phyloP scores from a whole-genome alignment of 2,329 filamentous ascomycete species.

The Knoxdaviesia capensis region DNA sequence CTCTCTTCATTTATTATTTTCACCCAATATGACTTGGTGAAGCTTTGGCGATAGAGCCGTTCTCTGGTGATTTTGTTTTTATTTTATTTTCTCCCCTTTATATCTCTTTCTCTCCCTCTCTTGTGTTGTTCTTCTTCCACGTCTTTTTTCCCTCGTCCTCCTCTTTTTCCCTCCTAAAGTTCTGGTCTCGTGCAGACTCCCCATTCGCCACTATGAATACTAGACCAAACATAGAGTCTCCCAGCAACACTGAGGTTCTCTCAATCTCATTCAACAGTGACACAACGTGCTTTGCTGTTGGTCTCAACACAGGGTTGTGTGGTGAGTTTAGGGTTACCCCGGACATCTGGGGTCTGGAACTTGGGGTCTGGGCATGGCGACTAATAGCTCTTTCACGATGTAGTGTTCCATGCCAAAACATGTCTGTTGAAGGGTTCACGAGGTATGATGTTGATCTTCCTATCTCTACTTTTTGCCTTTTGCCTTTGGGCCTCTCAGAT shows the following conservation, averaged over 20 bases:
- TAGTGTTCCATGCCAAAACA: constrained; percentile 55
- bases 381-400: constrained; percentile 8
- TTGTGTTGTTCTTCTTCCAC: background rate
- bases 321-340: constrained; percentile 28
- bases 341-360: background rate
- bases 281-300: constrained; percentile 69
- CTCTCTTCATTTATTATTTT: too few species aligned
- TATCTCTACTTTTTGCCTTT: background rate
- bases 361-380: background rate
- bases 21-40: too few species aligned
- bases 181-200: background rate
- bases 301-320: constrained; percentile 68
- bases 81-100: background rate
- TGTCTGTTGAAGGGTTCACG: constrained; percentile 43
- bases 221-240: constrained; percentile 62
- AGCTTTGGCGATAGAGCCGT: too few species aligned
- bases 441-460: constrained; percentile 13
- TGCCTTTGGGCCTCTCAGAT: too few species aligned
- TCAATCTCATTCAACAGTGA: constrained; percentile 76
- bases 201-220: constrained; percentile 53
- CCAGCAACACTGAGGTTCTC: constrained; percentile 53
- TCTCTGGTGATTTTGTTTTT: background rate
- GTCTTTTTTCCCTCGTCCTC: background rate
- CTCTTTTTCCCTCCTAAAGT: background rate
- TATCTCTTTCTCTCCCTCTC: background rate